Evolutionary conservation across 495 filamentous ascomycete genomes (phyloP).

Genomic region (Diplogelasinospora grovesii): DNA sequence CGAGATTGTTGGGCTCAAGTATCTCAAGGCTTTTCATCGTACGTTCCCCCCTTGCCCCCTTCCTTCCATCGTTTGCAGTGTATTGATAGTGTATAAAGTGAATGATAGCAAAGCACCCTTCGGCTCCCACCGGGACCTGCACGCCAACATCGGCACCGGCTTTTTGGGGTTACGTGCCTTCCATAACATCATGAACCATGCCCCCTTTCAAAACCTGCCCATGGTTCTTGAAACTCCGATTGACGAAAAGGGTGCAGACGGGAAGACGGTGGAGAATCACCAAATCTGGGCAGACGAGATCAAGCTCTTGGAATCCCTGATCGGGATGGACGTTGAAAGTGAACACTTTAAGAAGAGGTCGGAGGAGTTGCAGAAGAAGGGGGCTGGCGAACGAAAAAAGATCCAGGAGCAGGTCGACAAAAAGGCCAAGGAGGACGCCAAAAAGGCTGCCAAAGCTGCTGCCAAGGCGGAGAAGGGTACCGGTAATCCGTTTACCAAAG

Average conservation of each 20-base stretch:
- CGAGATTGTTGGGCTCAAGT: slow-evolving; percentile 66
- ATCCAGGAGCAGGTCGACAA: slow-evolving; percentile 68
- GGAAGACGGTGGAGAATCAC: slow-evolving; percentile 60
- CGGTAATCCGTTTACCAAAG: too few species aligned
- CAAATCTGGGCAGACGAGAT: slow-evolving; percentile 78
- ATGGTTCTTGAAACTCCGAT: slow-evolving; percentile 96
- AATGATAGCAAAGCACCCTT: slow-evolving; percentile 92
- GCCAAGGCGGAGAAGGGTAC: slow-evolving; percentile 17
- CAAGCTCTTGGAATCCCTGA: slow-evolving; percentile 80
- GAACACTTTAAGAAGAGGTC: slow-evolving; percentile 54
- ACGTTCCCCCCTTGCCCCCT: not conserved
- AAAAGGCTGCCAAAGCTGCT: slow-evolving; percentile 34
- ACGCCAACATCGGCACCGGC: slow-evolving; percentile 90
- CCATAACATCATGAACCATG: slow-evolving; percentile 83
- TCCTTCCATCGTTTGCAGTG: too few species aligned
- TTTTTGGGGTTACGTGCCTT: slow-evolving; percentile 88
- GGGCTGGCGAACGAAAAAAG: slow-evolving; percentile 61
- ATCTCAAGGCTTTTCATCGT: slow-evolving; percentile 72
- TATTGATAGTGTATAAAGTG: slow-evolving; percentile 37
- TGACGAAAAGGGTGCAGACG: slow-evolving; percentile 52
- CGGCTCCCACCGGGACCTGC: slow-evolving; percentile 69
- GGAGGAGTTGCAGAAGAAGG: slow-evolving; percentile 60
- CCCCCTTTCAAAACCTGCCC: slow-evolving; percentile 66
- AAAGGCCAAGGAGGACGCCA: slow-evolving; percentile 43
- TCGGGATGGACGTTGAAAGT: slow-evolving; percentile 69